Evolutionary conservation across 2,329 filamentous ascomycete genomes (phyloP), one percentile per base, ranked within the genome.

Genomic region (Trichoderma brevicompactum): DNA sequence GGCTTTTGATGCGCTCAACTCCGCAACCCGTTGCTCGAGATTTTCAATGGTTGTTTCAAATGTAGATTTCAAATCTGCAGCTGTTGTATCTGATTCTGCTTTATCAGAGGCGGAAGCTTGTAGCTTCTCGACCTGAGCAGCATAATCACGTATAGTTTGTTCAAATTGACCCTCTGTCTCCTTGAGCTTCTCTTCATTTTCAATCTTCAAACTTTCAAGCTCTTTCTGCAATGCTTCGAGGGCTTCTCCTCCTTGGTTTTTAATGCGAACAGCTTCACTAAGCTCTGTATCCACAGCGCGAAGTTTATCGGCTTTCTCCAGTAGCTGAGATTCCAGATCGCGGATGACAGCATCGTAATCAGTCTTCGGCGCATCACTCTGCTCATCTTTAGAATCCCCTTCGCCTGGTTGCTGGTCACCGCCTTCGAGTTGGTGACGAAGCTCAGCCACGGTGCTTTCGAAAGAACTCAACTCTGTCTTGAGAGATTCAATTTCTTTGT

Each of bases 391-490:
- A 38, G 81, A 74, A 48, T 78, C 77, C 5, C 80, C 79, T 52
- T 81, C 79, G 2, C 78, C 71, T 44, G 75, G 76, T 12, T 77
- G 69, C 19, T 76, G 72, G 17, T 75, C 74, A 9, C 76, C 71
- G 17, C 74, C 74, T 44, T 80, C 77, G 38, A 84, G 76, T 74
- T 85, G 81, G 55, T 84, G 81, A 64, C 80, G 81, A 19, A 89
- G 79, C 69, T 85, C 81, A 2, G 80, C 72, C 62, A 89, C 80
- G 70, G 83, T 87, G 58, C 82, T 82, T 71, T 87, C 79, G 0
- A 84, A 86, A 8, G 81, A 76, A 65, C 81, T 77, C 55, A 89
- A 81, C 70, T 89, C 83, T 6, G 79, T 78, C 73, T 85, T 86
- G 36, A 89, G 80, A 12, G 82, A 76, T 62, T 83, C 80, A 9